Evolutionary conservation across 2,329 filamentous ascomycete genomes (phyloP).

Genomic region (Aureobasidium musti): DNA sequence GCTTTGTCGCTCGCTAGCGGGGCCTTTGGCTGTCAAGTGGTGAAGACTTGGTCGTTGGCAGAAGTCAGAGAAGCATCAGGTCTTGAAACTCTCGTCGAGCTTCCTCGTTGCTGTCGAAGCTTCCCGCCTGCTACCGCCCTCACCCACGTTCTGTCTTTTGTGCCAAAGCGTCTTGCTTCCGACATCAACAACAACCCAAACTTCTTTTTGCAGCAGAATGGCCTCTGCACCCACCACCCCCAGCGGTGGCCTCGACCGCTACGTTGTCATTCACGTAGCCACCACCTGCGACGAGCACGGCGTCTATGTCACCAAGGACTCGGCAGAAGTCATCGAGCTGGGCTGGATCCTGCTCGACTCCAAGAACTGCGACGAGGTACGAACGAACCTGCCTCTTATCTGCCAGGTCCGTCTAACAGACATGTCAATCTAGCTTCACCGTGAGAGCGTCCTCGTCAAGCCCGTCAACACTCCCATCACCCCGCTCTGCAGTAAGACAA

Average conservation of each 20-base stretch:
- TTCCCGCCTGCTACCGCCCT: neutral
- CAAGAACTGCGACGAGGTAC: constrained; percentile 86
- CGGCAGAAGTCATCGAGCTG: constrained; percentile 97
- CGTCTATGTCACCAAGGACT: constrained; percentile 99
- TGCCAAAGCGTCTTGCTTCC: neutral
- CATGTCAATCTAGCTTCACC: constrained; percentile 69
- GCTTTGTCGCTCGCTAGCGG: constrained; percentile 7
- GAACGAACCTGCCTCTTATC: neutral
- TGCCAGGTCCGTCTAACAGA: constrained; percentile 23
- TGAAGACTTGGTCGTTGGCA: constrained; percentile 14
- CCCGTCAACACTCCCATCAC: constrained; percentile 99
- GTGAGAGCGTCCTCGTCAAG: constrained; percentile 95
- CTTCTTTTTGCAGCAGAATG: constrained; percentile 20
- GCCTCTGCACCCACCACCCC: constrained; percentile 25
- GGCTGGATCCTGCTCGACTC: constrained; percentile 96
- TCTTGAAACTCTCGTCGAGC: neutral
- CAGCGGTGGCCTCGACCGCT: constrained; percentile 68
- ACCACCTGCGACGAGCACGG: constrained; percentile 99
- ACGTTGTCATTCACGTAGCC: constrained; percentile 96
- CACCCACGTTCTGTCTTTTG: constrained; percentile 18
- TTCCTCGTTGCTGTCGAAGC: constrained; percentile 13
- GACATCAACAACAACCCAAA: neutral
- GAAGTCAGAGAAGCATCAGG: constrained; percentile 15
- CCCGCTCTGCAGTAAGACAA: constrained; percentile 90
- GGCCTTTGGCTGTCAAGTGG: constrained; percentile 18